Percentiles rank a stretch among this genome's conserved stretches.
Evolutionary conservation across 2,329 filamentous ascomycete species (phyloP).

Genomic region (Cercospora janseana): DNA sequence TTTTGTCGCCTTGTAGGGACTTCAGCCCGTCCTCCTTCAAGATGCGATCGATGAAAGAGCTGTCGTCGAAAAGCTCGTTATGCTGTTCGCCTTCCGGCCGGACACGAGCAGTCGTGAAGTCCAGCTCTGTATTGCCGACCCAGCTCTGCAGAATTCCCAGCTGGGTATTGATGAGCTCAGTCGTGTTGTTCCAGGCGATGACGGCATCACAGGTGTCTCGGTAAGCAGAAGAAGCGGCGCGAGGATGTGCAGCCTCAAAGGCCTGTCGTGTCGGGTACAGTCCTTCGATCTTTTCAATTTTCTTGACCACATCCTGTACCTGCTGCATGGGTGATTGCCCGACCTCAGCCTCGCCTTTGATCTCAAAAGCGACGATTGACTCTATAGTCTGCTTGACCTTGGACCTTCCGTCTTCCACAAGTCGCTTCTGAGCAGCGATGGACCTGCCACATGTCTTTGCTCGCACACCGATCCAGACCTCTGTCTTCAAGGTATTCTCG

Average conservation of each 20-base stretch:
- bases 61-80: conserved; percentile 79
- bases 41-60: conserved; percentile 88
- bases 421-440: conserved; percentile 76
- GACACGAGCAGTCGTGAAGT: conserved; percentile 75
- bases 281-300: conserved; percentile 84
- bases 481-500: conserved; percentile 64
- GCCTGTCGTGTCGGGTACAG: conserved; percentile 79
- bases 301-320: conserved; percentile 81
- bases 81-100: conserved; percentile 60
- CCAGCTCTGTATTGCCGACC: conserved; percentile 94
- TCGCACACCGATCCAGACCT: conserved; percentile 84
- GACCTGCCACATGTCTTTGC: conserved; percentile 81
- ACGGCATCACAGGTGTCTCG: conserved; percentile 82
- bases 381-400: conserved; percentile 74
- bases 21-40: conserved; percentile 94
- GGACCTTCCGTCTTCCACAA: conserved; percentile 80
- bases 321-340: conserved; percentile 86
- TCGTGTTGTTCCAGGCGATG: conserved; percentile 95
- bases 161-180: conserved; percentile 92
- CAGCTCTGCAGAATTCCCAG: conserved; percentile 87
- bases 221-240: conserved; percentile 74
- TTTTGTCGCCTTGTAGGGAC: conserved; percentile 79
- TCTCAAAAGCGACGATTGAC: conserved; percentile 86
- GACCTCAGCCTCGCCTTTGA: conserved; percentile 88
- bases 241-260: conserved; percentile 71